phyloP scores from a whole-genome alignment of 805 yeast species.

The Yarrowia phangngaensis region DNA sequence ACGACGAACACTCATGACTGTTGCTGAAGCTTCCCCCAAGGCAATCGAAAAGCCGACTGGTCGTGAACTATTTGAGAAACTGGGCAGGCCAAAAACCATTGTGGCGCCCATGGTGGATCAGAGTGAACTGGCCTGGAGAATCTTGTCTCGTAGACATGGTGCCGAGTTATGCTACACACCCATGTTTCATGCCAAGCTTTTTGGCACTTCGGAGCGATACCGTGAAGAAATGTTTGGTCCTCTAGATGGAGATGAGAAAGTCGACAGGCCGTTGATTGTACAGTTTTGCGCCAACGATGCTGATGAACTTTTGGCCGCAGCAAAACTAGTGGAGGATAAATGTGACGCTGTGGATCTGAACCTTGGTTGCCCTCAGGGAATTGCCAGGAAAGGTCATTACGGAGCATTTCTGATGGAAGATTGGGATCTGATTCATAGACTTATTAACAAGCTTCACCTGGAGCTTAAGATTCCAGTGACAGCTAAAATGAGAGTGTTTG shows the following conservation, averaged over 20 bases:
- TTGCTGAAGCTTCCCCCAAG: slow-evolving; percentile 2
- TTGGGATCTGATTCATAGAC: slow-evolving; percentile 73
- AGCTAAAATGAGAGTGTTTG: slow-evolving; percentile 88
- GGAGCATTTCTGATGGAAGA: slow-evolving; percentile 97
- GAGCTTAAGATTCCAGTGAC: slow-evolving; percentile 85
- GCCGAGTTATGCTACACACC: slow-evolving; percentile 95
- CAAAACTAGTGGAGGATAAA: slow-evolving; percentile 67
- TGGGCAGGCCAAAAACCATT: slow-evolving; percentile 75
- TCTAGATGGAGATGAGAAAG: slow-evolving; percentile 63
- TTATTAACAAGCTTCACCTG: slow-evolving; percentile 69
- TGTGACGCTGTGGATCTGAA: slow-evolving; percentile 97
- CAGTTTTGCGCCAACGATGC: slow-evolving; percentile 98
- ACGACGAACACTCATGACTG: slow-evolving; percentile 17
- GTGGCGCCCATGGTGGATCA: slow-evolving; percentile 99
- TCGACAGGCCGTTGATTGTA: slow-evolving; percentile 83
- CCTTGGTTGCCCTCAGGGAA: slow-evolving; percentile 97
- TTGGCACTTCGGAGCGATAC: slow-evolving; percentile 80
- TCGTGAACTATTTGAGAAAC: slow-evolving; percentile 59
- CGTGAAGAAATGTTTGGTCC: slow-evolving; percentile 62
- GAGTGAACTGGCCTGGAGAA: slow-evolving; percentile 92
- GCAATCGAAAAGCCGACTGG: slow-evolving; percentile 47
- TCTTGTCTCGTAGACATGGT: slow-evolving; percentile 79
- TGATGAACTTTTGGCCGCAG: slow-evolving; percentile 75
- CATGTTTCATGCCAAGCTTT: slow-evolving; percentile 89
- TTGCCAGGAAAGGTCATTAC: slow-evolving; percentile 89